Evolutionary conservation across 306 rosid genomes (phyloP).

Genomic region (Benincasa hispida): DNA sequence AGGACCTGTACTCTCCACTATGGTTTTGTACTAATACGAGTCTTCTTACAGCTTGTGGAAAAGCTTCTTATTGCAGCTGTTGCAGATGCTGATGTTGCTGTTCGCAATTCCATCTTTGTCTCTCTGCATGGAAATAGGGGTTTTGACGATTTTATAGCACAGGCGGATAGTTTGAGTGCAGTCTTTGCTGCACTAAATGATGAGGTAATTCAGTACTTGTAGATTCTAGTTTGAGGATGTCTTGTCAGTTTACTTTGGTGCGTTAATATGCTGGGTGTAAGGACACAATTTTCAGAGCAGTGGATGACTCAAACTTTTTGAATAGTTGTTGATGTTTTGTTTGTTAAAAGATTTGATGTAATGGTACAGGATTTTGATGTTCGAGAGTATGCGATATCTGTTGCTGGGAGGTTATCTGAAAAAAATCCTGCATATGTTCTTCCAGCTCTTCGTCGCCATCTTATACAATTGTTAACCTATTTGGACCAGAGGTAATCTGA

Average conservation of each 20-base stretch:
- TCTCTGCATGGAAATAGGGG: constrained; percentile 83
- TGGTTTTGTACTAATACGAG: constrained; percentile 13
- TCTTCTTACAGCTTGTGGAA: constrained; percentile 73
- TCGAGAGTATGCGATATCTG: constrained; percentile 81
- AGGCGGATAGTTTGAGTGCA: constrained; percentile 87
- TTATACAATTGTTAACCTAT: constrained; percentile 82
- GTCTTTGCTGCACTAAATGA: constrained; percentile 91
- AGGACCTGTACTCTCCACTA: background rate
- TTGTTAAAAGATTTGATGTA: background rate
- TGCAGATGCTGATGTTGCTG: constrained; percentile 92
- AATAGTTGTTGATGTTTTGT: background rate
- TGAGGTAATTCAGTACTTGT: constrained; percentile 38
- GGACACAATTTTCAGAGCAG: background rate
- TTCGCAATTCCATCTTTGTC: constrained; percentile 84
- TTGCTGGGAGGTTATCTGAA: constrained; percentile 94
- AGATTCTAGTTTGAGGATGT: background rate
- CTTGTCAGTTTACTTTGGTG: background rate
- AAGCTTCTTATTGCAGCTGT: constrained; percentile 96
- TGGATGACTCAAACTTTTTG: background rate
- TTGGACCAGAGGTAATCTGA: constrained; percentile 77
- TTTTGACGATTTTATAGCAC: constrained; percentile 92
- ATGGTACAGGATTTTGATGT: constrained; percentile 82
- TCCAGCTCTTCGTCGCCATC: constrained; percentile 99
- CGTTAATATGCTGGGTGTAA: background rate
- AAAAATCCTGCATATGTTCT: constrained; percentile 99